Base-by-base conservation (phyloP, 305 asterid species). In the Rubia peregrina region DNA sequence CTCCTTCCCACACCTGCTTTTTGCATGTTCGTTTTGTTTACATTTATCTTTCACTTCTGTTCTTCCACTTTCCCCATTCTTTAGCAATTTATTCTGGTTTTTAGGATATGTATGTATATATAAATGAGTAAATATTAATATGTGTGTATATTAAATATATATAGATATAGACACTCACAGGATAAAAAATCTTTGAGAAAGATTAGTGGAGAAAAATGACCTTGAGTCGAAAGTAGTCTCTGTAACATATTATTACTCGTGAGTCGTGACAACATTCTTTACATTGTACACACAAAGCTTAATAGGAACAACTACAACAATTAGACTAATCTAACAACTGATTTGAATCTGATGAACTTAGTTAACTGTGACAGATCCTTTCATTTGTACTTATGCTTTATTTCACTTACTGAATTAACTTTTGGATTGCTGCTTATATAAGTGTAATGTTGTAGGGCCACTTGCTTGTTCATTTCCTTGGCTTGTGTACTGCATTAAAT, bases 311-410 rank as follows among this genome's bases (percentile, higher is more conserved):
- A 1, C 30, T 22, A 22, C 3, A 44, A 14, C 41, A 4, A 44
- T 66, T 30, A 43, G 12, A 43, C 38, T 17, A 43, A 42, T 44
- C 38, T 19, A 66, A 68, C 21, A 7, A 48, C 61, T 49, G 60
- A 44, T 24, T 3, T 59, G 24, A 61, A 61, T 14, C 13, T 48
- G 30, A 67, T 16, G 7, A 30, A 41, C 33, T 30, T 21, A 24
- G 40, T 46, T 16, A 46, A 67, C 60, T 10, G 13, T 65, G n/a
- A 10, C 9, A 14, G 70, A 67, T 67, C 38, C 60, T 68, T 68
- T 40, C 55, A 48, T 46, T 6, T 67, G 43, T 16, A 13, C 7
- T 67, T 13, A 13, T 44, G 19, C 43, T 33, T 43, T 22, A 19
- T 33, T 30, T 43, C 22, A 51, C 3, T 66, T 43, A 6, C 16